Evolutionary conservation across 768 basidiomycete species (phyloP).

Genomic region (Lactarius tabidus): DNA sequence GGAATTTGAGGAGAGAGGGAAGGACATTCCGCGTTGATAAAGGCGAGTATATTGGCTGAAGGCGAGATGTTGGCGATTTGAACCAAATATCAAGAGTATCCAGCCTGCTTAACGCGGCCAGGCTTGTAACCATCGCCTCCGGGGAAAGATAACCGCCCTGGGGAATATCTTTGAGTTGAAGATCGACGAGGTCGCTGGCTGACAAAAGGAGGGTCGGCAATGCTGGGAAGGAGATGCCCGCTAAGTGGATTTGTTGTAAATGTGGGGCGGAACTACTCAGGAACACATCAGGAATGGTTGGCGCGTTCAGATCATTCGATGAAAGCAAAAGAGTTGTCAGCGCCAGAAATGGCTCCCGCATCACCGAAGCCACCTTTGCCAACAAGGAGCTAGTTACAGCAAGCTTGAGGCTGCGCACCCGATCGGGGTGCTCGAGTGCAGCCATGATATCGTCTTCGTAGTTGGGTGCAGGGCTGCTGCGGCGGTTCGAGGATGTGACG

Average conservation of each 20-base stretch:
- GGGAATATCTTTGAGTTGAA: slow-evolving; percentile 7
- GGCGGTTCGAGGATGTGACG: not conserved
- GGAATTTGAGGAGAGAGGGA: not conserved
- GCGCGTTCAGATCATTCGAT: not conserved
- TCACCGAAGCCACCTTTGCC: not conserved
- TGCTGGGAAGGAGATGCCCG: not conserved
- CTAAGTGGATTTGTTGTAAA: not conserved
- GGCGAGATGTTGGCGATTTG: not conserved
- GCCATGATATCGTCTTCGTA: not conserved
- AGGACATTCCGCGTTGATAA: not conserved
- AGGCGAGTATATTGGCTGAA: not conserved
- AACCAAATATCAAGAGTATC: not conserved
- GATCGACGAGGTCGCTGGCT: not conserved
- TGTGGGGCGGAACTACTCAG: not conserved
- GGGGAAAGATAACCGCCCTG: not conserved
- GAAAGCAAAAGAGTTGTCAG: slow-evolving; percentile 1
- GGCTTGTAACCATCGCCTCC: not conserved
- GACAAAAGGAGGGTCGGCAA: not conserved
- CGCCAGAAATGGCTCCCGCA: not conserved
- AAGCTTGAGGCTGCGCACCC: not conserved
- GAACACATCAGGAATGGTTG: not conserved
- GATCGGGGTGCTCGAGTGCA: not conserved
- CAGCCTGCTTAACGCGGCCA: not conserved
- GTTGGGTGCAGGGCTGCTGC: not conserved
- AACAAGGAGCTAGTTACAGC: not conserved